These are phyloP conservation scores for Suillus americanus DNA, from an alignment of 768 basidiomycete species.

Conservation along the genomic window DNA sequence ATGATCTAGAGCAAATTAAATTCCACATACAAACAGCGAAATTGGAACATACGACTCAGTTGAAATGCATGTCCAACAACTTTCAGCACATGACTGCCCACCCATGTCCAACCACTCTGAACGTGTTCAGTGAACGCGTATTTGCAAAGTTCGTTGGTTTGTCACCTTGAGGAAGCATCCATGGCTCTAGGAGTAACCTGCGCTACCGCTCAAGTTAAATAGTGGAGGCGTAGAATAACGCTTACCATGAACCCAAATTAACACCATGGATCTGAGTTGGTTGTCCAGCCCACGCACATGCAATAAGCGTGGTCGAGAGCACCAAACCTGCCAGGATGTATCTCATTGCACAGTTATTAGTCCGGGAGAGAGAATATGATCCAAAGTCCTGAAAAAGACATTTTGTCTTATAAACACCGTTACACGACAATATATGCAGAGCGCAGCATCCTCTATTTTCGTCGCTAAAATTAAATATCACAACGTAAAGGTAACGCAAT, in stretches of 20 bases:
- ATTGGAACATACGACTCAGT: slow-evolving; percentile 56
- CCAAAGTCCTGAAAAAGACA: too few species aligned
- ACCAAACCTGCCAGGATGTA: slow-evolving; percentile 13
- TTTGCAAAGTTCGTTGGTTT: not conserved
- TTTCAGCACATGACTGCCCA: slow-evolving; percentile 50
- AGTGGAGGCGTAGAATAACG: not conserved
- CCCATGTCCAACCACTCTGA: slow-evolving; percentile 76
- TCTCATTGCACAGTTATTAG: slow-evolving; percentile 15
- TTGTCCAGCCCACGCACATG: slow-evolving; percentile 10
- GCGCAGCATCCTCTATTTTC: too few species aligned
- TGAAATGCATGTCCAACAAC: slow-evolving; percentile 63
- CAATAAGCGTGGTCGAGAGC: slow-evolving; percentile 15
- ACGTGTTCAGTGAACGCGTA: not conserved
- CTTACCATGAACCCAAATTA: slow-evolving; percentile 68
- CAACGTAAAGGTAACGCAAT: too few species aligned
- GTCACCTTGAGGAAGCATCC: slow-evolving; percentile 75
- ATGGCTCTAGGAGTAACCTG: slow-evolving; percentile 76
- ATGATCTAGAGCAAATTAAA: too few species aligned
- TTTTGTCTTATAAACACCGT: too few species aligned
- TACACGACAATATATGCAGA: too few species aligned
- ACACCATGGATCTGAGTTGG: slow-evolving; percentile 63
- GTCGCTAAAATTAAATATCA: too few species aligned
- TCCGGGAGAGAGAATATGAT: not conserved
- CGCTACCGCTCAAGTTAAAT: slow-evolving; percentile 7
- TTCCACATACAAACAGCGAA: too few species aligned